Base-by-base conservation (phyloP, 192 early-diverging fungal genomes). In the Entomortierella beljakovae region DNA sequence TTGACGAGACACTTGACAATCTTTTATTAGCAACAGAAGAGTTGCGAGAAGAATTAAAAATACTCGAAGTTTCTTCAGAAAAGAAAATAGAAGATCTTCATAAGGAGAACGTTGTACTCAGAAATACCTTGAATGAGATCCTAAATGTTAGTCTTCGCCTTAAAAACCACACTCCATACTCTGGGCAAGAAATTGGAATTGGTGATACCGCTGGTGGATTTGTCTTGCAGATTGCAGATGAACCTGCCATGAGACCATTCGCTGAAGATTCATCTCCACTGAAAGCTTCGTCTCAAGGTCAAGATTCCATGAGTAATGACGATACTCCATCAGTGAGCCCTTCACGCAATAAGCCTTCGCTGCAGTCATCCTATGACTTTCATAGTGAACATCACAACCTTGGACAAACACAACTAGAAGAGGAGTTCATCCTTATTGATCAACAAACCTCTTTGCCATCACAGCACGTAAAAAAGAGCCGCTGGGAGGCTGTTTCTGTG, bases 1-100 rank as follows among this genome's bases (percentile, higher is more conserved):
- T 88, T 22, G 84, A 88, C 29, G 83, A 84, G 34, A 84, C 87
- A 28, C 61, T 94, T 8, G 88, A 89, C 22, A 81, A 74, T 9
- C 62, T 94, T 32, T 82, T 91, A 56, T 40, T 67, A 46, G 69
- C 81, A 3, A 75, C 83, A 29, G 23, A 13, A 1, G 75, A 81
- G 53, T 54, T 86, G 28, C 76, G 62, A 4, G 84, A 88, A 37
- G 70, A 80, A 9, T 34, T 92, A 43, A 72, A 84, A 31, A 55
- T 70, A 9, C 57, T 79, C 6, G 46, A 52, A 29, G 28, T 61
- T 2, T 26, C 64, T 1, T 64, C 80, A 28, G 61, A 70, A 33
- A 28, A 70, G 22, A 71, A 68, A 38, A 60, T 89, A 28, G 64
- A 85, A 3, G 82, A 83, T 10, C 46, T 86, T 15, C 71, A 76